Percentiles rank a stretch among this genome's conserved stretches.
Evolutionary conservation across 805 yeast genomes (phyloP).

Genomic region (Lachancea cidri): DNA sequence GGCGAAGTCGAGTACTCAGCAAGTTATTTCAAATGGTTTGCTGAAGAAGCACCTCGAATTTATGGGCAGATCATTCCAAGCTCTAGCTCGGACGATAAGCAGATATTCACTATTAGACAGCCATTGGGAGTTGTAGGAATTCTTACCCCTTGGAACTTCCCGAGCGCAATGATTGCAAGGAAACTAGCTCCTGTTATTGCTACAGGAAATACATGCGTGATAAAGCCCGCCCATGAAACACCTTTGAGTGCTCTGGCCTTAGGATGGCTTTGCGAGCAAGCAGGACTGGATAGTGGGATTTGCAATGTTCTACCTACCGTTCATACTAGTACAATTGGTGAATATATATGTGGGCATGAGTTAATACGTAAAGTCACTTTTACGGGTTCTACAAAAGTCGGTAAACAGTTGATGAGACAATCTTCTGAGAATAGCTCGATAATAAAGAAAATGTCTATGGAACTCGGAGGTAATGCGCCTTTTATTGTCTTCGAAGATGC

Average conservation of each 20-base stretch:
- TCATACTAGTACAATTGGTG: constrained; percentile 44
- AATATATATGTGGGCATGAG: constrained; percentile 50
- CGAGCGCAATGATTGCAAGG: constrained; percentile 71
- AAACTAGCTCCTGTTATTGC: constrained; percentile 74
- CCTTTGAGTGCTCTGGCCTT: constrained; percentile 70
- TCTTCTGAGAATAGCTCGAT: constrained; percentile 42
- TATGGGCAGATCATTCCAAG: constrained; percentile 66
- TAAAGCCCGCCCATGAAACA: constrained; percentile 75
- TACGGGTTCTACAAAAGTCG: constrained; percentile 75
- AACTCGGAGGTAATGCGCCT: constrained; percentile 81
- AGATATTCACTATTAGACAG: constrained; percentile 57
- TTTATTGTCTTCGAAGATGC: constrained; percentile 72
- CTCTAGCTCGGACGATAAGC: constrained; percentile 37
- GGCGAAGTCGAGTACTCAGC: constrained; percentile 68
- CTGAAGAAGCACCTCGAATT: constrained; percentile 71
- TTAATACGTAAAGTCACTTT: constrained; percentile 63
- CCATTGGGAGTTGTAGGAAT: constrained; percentile 83
- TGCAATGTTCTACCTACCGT: constrained; percentile 52
- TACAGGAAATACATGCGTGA: constrained; percentile 71
- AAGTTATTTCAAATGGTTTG: constrained; percentile 71
- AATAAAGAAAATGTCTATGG: constrained; percentile 66
- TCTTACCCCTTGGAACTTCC: constrained; percentile 83
- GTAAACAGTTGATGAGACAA: constrained; percentile 60
- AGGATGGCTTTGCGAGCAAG: constrained; percentile 53
- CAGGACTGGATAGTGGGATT: constrained; percentile 69